phyloP scores from a whole-genome alignment of 2,329 filamentous ascomycete genomes.

The Myriosclerotinia scirpicola region DNA sequence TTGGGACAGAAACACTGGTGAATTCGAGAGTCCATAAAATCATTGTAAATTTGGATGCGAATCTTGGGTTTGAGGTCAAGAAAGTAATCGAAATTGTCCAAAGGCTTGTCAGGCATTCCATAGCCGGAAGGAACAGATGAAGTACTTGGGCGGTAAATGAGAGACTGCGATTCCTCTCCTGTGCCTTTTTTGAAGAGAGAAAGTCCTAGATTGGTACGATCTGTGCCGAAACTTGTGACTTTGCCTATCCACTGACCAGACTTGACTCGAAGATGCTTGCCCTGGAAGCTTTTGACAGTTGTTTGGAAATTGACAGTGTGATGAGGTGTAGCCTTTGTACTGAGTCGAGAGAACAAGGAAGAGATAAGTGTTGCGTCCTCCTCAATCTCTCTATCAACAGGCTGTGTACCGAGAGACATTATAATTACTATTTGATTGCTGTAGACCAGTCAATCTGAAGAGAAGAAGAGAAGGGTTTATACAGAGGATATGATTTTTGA shows the following conservation, averaged over 20 bases:
- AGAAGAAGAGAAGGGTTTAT: background rate
- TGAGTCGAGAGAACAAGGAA: background rate
- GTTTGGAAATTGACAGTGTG: background rate
- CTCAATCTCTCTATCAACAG: background rate
- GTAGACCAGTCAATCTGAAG: background rate
- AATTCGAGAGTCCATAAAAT: background rate
- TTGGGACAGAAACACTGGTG: background rate
- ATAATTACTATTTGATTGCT: background rate
- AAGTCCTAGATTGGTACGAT: background rate
- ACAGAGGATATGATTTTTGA: background rate
- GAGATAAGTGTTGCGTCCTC: background rate
- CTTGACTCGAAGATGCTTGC: background rate
- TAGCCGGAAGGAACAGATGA: too few species aligned
- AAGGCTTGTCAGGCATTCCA: background rate
- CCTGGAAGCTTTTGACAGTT: background rate
- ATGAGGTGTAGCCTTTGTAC: background rate
- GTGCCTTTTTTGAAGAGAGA: background rate
- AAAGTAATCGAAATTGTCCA: background rate
- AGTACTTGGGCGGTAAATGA: background rate
- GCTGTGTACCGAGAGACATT: background rate
- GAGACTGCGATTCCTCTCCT: too few species aligned
- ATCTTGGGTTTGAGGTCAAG: background rate
- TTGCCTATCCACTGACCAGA: background rate
- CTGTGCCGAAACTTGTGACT: background rate
- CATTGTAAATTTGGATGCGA: background rate